phyloP scores from a whole-genome alignment of 345 rosid species.

The Ricinus communis region DNA sequence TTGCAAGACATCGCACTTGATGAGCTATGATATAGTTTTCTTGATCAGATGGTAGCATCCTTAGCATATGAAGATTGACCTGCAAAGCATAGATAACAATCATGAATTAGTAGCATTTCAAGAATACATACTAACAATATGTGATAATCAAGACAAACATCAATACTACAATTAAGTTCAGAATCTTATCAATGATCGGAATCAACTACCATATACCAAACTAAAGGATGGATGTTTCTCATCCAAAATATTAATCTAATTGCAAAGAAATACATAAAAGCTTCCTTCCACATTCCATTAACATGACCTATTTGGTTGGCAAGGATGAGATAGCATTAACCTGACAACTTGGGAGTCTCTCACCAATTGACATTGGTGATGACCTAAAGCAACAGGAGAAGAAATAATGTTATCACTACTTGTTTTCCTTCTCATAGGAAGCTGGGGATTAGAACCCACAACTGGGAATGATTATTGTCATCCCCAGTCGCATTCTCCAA shows the following conservation, averaged over 20 bases:
- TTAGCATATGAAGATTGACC: constrained; percentile 81
- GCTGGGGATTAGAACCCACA: neutral
- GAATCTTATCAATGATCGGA: neutral
- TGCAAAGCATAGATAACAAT: constrained; percentile 27
- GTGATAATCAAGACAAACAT: neutral
- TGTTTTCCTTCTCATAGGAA: neutral
- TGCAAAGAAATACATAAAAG: neutral
- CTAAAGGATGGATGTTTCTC: neutral
- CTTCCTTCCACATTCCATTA: neutral
- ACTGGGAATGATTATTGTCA: neutral
- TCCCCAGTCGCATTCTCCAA: neutral
- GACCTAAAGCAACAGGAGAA: neutral
- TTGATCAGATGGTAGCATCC: constrained; percentile 59
- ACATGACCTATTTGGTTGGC: neutral
- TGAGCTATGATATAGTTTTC: constrained; percentile 62
- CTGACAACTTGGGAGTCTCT: no score
- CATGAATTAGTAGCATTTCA: neutral
- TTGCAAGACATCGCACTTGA: constrained; percentile 72
- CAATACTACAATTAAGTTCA: no score
- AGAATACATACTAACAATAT: neutral
- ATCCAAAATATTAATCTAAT: neutral
- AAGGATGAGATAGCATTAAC: neutral
- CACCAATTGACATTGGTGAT: no score
- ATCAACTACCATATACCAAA: neutral
- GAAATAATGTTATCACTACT: neutral